Evolutionary conservation across 768 basidiomycete species (phyloP), one percentile per base, ranked within the genome.

Genomic region (Mycena galopus): DNA sequence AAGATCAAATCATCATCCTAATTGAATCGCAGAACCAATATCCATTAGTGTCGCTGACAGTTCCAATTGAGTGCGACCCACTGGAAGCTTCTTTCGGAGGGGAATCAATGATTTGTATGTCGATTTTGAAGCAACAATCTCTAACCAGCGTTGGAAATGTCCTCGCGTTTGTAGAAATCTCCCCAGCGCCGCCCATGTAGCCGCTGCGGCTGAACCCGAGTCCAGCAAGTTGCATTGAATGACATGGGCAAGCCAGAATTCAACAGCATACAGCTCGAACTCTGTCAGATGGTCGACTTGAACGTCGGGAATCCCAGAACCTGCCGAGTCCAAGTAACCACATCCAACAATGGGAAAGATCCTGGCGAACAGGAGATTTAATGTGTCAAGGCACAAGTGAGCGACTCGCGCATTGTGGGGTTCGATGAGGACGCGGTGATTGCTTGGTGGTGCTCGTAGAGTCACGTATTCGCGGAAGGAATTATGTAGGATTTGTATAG

Each of bases 401-500:
- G 39, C 37, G 12, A 47, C 27, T 3, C 11, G 39, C n/a, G 33
- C 19, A 47, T 44, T 10, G 60, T 47, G 23, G 25, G 7, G 19
- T 16, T 37, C 39, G 2, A 21, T 14, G 25, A 44, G 27, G 10
- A 62, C 30, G 42, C 7, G 23, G n/a, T 19, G 60, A 44, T 19
- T 25, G 10, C 8, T 19, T 9, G 16, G n/a, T n/a, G n/a, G 25
- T 2, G 42, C 60, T 12, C 60, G 42, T 9, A 29, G 12, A 14
- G 60, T 62, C 21, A 62, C 47, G 42, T 62, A 62, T 62, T 62
- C 39, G 19, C 60, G 60, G 42, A 62, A 30, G 27, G 60, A 62
- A n/a, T 19, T 47, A 19, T 62, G 60, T 42, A 62, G 25, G 42
- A 62, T 44, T 12, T 47, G 60, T 4, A n/a, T 29, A 4, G 60